Percentiles rank a stretch among this genome's conserved stretches.
Evolutionary conservation across 768 basidiomycete genomes (phyloP).

Genomic region (Serendipita sp.): DNA sequence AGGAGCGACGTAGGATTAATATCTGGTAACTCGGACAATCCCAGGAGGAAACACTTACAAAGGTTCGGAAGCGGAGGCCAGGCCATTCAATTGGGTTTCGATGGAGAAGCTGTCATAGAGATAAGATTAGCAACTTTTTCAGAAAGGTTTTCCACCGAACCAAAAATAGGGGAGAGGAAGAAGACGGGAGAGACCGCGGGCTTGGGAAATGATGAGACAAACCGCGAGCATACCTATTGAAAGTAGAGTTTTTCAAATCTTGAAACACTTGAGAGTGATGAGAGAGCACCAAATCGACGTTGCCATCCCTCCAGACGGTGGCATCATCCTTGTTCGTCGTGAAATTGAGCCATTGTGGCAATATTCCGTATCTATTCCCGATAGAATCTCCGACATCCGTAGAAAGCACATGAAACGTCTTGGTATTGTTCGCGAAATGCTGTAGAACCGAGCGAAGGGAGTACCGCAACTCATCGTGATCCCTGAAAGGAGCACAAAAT

Average conservation of each 20-base stretch:
- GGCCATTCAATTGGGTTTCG: conserved; percentile 13
- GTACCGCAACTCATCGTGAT: conserved; percentile 25
- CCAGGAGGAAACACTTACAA: conserved; percentile 8
- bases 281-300: conserved; percentile 18
- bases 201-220: neutral
- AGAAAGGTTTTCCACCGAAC: too few species aligned
- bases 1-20: neutral
- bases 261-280: conserved; percentile 20
- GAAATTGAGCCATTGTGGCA: conserved; percentile 26
- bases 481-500: conserved; percentile 10
- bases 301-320: conserved; percentile 15
- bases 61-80: conserved; percentile 8
- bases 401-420: conserved; percentile 21
- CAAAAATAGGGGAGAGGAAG: too few species aligned
- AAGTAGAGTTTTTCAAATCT: conserved; percentile 14
- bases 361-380: conserved; percentile 20
- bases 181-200: too few species aligned
- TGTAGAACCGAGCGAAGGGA: conserved; percentile 21
- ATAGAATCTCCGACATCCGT: conserved; percentile 11
- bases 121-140: neutral
- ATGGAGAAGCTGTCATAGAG: conserved; percentile 14
- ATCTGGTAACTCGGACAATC: neutral
- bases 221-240: conserved; percentile 19
- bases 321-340: neutral
- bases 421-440: conserved; percentile 18